Conservation (phyloP, 2,329 filamentous ascomycete species). For the Fusarium mundagurra region DNA sequence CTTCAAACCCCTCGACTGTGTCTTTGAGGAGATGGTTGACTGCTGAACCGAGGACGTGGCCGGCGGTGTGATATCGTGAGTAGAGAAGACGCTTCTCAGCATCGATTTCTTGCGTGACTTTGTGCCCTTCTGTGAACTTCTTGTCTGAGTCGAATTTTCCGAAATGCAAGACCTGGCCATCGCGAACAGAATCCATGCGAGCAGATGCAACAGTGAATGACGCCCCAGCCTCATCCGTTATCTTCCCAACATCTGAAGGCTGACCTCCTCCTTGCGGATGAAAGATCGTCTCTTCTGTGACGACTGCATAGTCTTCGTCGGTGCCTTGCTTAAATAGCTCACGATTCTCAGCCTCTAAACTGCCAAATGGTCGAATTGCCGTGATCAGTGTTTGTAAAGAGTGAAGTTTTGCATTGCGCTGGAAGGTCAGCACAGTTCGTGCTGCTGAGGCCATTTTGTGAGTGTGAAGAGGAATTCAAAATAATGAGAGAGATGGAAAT, state of each 20-base stretch:
- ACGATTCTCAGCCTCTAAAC: conserved; percentile 61
- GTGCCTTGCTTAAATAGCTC: conserved; percentile 67
- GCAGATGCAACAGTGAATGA: conserved; percentile 65
- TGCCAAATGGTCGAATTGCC: conserved; percentile 58
- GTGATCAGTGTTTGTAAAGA: conserved; percentile 56
- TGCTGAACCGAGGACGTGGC: conserved; percentile 76
- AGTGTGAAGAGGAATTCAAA: no score
- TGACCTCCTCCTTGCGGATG: conserved; percentile 80
- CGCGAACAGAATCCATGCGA: conserved; percentile 61
- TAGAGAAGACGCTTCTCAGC: conserved; percentile 67
- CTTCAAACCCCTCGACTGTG: conserved; percentile 65
- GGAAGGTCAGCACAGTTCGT: conserved; percentile 52
- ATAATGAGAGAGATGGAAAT: background rate
- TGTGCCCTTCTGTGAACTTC: conserved; percentile 53
- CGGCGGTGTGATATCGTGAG: conserved; percentile 77
- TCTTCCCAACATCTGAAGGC: conserved; percentile 72
- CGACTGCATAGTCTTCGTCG: conserved; percentile 64
- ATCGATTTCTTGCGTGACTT: conserved; percentile 68
- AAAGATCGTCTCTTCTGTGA: conserved; percentile 75
- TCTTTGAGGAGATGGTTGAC: conserved; percentile 67
- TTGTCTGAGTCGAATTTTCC: conserved; percentile 60
- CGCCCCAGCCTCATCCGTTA: conserved; percentile 48
- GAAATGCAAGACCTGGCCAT: conserved; percentile 72
- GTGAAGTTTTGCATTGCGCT: conserved; percentile 55
- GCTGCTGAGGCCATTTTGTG: conserved; percentile 30